Conservation (phyloP, 306 rosid species). For the Lagenaria siceraria region DNA sequence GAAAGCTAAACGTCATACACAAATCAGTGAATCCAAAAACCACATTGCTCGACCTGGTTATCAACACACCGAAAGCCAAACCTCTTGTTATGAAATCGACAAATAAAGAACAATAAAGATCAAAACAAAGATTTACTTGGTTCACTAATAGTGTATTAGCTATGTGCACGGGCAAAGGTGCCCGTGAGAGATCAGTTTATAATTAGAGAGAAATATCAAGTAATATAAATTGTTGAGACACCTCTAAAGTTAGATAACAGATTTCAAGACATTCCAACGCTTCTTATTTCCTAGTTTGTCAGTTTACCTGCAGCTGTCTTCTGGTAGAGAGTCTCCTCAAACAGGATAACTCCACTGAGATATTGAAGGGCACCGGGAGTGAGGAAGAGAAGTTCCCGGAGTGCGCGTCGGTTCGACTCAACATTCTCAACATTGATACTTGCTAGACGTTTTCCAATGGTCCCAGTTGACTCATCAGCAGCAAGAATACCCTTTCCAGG, state of each 20-base stretch:
- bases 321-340: conserved; percentile 87
- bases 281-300: not conserved
- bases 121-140: too few relatives aligned
- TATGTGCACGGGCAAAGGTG: too few relatives aligned
- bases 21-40: not conserved
- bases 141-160: too few relatives aligned
- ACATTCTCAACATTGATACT: conserved; percentile 70
- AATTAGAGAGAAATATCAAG: too few relatives aligned
- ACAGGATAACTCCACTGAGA: conserved; percentile 82
- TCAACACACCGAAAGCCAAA: not conserved
- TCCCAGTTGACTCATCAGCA: conserved; percentile 93
- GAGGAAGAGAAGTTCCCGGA: conserved; percentile 86
- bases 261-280: too few relatives aligned
- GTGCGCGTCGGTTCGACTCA: conserved; percentile 57
- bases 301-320: conserved; percentile 52
- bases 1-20: not conserved
- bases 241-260: too few relatives aligned
- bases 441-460: conserved; percentile 80
- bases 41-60: not conserved
- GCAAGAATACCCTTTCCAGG: conserved; percentile 99
- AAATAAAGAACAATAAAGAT: too few relatives aligned
- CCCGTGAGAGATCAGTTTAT: too few relatives aligned
- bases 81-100: too few relatives aligned
- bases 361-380: conserved; percentile 57
- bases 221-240: too few relatives aligned